Base-by-base conservation (phyloP, 345 rosid genomes). In the Clausena lansium region DNA sequence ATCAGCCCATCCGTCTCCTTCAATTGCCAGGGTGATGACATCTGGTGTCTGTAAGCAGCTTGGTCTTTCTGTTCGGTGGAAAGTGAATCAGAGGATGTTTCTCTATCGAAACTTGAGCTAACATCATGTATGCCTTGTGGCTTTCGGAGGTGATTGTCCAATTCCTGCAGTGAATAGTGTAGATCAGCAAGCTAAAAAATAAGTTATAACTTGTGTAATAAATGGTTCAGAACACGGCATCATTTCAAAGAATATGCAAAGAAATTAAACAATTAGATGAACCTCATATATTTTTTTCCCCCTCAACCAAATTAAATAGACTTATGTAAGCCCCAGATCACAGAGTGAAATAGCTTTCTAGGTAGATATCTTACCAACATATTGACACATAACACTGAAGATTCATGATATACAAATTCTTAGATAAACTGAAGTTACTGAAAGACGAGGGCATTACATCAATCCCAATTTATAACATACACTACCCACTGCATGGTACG, bases 11-110 rank as follows among this genome's bases (percentile, higher is more conserved):
- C 92, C 32, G 76, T 67, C 54, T 84, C 89, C 77, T 78, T 83
- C 78, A 73, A 67, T 30, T 36, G 76, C 89, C 88, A 83, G 1
- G 84, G 69, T 17, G 93, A 83, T 64, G 91, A 55, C 27, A 77
- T 77, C 89, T 76, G 77, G 63, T 62, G 84, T 66, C 86, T 87
- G 69, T 67, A 79, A 68, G 82, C 64, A 75, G 77, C 60, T 72
- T 79, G 79, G 22, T 90, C 94, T 82, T 84, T 89, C 80, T 83
- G 95, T 76, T 93, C 96, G 45, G 78, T 78, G 70, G 91, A 79
- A 62, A 81, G 78, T 54, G 86, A 78, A 66, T 86, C 88, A 17
- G 86, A 77, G 32, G 89, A 77, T 59, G 81, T 85, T 47, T 80
- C 91, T 73, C 77, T 77, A 64, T 87, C 90, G 80, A 82, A 78